A percentile compares a stretch with the other conserved stretches of the same genome.
Conservation (phyloP, 768 basidiomycete genomes). For the Mycena chlorophos region DNA sequence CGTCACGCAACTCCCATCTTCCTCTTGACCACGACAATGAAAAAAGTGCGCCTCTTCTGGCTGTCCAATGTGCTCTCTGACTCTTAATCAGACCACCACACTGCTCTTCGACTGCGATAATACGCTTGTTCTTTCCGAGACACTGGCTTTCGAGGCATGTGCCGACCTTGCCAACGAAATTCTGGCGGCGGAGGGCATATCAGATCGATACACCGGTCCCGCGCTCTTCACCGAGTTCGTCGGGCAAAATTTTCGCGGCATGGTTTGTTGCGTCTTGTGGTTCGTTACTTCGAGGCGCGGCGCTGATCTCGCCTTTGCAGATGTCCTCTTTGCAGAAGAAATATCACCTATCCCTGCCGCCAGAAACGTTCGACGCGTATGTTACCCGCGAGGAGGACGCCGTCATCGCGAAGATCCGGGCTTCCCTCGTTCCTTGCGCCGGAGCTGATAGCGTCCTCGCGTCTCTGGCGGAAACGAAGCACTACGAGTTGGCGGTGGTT, state of each 20-base stretch:
- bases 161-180: slow-evolving; percentile 28
- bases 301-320: slow-evolving; percentile 5
- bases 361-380: slow-evolving; percentile 19
- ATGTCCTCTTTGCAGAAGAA: slow-evolving; percentile 23
- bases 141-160: slow-evolving; percentile 27
- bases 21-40: too few relatives aligned
- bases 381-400: slow-evolving; percentile 42
- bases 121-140: slow-evolving; percentile 27
- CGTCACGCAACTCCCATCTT: too few relatives aligned
- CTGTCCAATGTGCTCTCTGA: too few relatives aligned
- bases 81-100: too few relatives aligned
- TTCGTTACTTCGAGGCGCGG: neutral
- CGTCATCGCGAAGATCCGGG: slow-evolving; percentile 58
- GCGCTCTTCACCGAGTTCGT: slow-evolving; percentile 26
- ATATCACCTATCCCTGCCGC: slow-evolving; percentile 17
- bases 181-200: slow-evolving; percentile 17
- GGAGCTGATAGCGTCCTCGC: slow-evolving; percentile 20
- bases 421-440: slow-evolving; percentile 37
- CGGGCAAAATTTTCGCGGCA: slow-evolving; percentile 28
- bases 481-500: slow-evolving; percentile 25
- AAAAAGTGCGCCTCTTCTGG: too few relatives aligned
- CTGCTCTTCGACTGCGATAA: slow-evolving; percentile 30
- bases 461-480: slow-evolving; percentile 5
- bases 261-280: slow-evolving; percentile 4
- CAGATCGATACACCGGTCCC: slow-evolving; percentile 26